Evolutionary conservation across 495 filamentous ascomycete genomes (phyloP).

Genomic region (Thermochaetoides thermophila): DNA sequence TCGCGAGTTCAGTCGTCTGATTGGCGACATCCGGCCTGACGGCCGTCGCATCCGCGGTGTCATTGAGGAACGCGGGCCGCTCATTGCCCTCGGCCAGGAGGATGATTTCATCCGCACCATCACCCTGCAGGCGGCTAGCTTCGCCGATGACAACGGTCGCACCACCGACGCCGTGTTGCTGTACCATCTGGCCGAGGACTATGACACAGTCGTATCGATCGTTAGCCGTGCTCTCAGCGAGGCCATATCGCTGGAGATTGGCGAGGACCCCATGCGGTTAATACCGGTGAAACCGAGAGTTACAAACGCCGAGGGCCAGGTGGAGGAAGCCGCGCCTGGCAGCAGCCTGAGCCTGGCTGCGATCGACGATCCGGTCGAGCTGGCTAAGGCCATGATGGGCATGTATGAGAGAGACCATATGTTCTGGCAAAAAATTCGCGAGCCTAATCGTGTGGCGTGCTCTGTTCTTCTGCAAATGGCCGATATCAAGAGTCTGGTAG

Average conservation of each 20-base stretch:
- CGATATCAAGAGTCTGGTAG: conserved; percentile 56
- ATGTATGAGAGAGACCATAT: conserved; percentile 66
- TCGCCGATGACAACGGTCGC: conserved; percentile 86
- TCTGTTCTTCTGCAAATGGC: conserved; percentile 62
- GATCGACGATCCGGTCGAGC: conserved; percentile 67
- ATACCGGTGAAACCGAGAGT: conserved; percentile 60
- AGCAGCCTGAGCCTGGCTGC: conserved; percentile 68
- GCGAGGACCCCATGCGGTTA: conserved; percentile 56
- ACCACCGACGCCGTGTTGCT: conserved; percentile 85
- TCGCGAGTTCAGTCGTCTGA: conserved; percentile 79
- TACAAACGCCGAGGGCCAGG: conserved; percentile 15
- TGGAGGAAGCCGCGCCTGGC: conserved; percentile 21
- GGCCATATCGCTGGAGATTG: conserved; percentile 66
- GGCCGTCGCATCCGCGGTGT: conserved; percentile 69
- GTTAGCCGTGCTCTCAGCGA: conserved; percentile 85
- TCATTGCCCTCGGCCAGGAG: conserved; percentile 68
- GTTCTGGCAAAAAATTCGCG: conserved; percentile 53
- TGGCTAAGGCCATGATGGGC: conserved; percentile 64
- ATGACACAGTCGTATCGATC: conserved; percentile 76
- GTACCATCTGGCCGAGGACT: conserved; percentile 88
- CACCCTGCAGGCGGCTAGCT: conserved; percentile 74
- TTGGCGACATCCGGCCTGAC: conserved; percentile 78
- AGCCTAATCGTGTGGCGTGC: conserved; percentile 53
- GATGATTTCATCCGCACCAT: conserved; percentile 74
- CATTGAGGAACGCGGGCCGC: conserved; percentile 73